Evolutionary conservation across 768 basidiomycete species (phyloP), one percentile per base, ranked within the genome.

Genomic region (Filobasidium wieringae): DNA sequence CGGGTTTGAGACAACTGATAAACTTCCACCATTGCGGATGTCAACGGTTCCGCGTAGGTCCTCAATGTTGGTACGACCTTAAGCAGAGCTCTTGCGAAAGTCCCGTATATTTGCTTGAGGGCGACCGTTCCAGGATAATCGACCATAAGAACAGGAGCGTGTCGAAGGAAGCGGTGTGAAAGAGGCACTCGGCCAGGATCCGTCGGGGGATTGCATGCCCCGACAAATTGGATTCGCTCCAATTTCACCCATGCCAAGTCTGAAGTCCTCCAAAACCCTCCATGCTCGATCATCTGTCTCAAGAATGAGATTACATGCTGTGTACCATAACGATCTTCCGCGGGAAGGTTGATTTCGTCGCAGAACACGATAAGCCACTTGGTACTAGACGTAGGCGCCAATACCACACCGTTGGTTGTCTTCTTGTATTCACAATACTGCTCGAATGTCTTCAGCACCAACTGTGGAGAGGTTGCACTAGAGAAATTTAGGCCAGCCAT

Each of bases 311-410:
- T 97, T 68, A 99, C 95, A 26, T 89, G 82, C 72, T 99, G 95
- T 4, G 95, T 99, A 2, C 95, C 95, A 68, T 99, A 99, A 75
- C 91, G 93, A 78, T 99, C 95, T 8, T 84, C 80, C 15, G 95
- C 90, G 2, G 95, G 95, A 4, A 99, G 77, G 70, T 99, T 99
- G 79, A 99, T 97, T 74, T 99, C 95, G 72, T 99, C 95, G 72
- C 95, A 99, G 77, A 99, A 99, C n/a, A 99, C 86, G 32, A 99
- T 92, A 50, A 99, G 80, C 95, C 95, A 99, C 45, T 91, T 84
- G 27, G 93, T 93, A 61, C 96, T 90, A 68, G 96, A 91, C 3
- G 85, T 76, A 9, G 95, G 95, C 2, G 95, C 85, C 53, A 99
- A 82, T 47, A 96, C 82, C 47, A 95, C 87, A n/a, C 95, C 95